Evolutionary conservation across 495 filamentous ascomycete genomes (phyloP).

Genomic region (Lentithecium fluviatile): DNA sequence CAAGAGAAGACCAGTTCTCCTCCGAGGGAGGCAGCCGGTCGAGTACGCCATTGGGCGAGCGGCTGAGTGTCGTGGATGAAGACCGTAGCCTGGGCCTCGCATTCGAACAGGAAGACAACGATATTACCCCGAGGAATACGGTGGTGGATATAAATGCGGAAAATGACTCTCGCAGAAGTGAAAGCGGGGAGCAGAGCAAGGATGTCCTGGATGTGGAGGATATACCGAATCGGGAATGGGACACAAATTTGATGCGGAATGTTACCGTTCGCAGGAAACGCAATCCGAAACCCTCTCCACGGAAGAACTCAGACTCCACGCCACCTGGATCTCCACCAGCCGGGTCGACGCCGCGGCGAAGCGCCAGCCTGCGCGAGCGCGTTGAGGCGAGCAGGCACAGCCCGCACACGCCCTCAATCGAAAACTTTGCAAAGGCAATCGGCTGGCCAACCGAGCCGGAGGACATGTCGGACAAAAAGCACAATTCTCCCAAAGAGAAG

Average conservation of each 20-base stretch:
- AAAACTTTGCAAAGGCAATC: slow-evolving; percentile 34
- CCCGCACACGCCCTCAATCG: slow-evolving; percentile 24
- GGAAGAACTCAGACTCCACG: slow-evolving; percentile 14
- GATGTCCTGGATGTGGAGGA: slow-evolving; percentile 8
- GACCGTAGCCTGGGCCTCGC: slow-evolving; percentile 27
- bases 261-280: slow-evolving; percentile 54
- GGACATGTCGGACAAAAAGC: background rate
- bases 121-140: slow-evolving; percentile 25
- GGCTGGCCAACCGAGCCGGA: slow-evolving; percentile 28
- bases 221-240: slow-evolving; percentile 52
- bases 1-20: slow-evolving; percentile 38
- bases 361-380: slow-evolving; percentile 40
- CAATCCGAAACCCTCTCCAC: slow-evolving; percentile 21
- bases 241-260: slow-evolving; percentile 57
- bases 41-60: slow-evolving; percentile 30
- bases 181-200: background rate
- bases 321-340: slow-evolving; percentile 26
- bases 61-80: slow-evolving; percentile 9
- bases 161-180: background rate
- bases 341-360: slow-evolving; percentile 36
- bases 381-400: slow-evolving; percentile 27
- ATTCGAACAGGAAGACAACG: slow-evolving; percentile 27
- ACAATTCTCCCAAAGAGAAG: slow-evolving; percentile 18
- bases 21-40: slow-evolving; percentile 28
- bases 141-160: background rate